phyloP scores from a whole-genome alignment of 345 rosid species.

The Lepidium africanum region DNA sequence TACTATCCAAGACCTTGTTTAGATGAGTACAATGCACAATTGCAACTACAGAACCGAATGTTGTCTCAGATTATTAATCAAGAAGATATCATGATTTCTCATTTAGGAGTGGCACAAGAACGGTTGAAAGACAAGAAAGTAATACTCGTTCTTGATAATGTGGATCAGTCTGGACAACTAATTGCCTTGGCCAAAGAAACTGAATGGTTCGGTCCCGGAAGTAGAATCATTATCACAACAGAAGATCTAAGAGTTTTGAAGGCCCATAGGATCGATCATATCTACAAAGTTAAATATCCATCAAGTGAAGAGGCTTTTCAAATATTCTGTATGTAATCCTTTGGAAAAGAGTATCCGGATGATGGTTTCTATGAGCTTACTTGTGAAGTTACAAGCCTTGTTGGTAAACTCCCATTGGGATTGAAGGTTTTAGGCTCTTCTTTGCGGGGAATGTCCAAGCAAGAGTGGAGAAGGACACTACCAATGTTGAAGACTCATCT shows the following conservation, averaged over 20 bases:
- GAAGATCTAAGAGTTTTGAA: not conserved
- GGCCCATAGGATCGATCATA: not conserved
- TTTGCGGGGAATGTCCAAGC: not conserved
- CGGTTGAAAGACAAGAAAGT: not conserved
- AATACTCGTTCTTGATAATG: not conserved
- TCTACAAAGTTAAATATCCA: not conserved
- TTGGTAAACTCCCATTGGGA: constrained; percentile 25
- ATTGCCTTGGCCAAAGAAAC: not conserved
- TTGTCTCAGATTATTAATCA: not conserved
- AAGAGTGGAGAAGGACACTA: constrained; percentile 3
- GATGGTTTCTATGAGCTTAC: not conserved
- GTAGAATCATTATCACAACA: not conserved
- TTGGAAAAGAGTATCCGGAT: not conserved
- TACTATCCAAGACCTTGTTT: not conserved
- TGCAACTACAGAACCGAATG: not conserved
- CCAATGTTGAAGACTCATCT: not conserved
- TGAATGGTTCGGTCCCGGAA: not conserved
- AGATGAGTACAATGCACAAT: not conserved
- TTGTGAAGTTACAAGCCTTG: not conserved
- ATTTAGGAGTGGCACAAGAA: not conserved
- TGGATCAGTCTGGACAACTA: not conserved
- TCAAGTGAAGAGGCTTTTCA: not conserved
- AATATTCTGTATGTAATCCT: not conserved
- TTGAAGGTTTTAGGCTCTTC: constrained; percentile 22
- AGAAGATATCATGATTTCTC: not conserved